Evolutionary conservation across 768 basidiomycete genomes (phyloP).

Genomic region (Multifurca ochricompacta): DNA sequence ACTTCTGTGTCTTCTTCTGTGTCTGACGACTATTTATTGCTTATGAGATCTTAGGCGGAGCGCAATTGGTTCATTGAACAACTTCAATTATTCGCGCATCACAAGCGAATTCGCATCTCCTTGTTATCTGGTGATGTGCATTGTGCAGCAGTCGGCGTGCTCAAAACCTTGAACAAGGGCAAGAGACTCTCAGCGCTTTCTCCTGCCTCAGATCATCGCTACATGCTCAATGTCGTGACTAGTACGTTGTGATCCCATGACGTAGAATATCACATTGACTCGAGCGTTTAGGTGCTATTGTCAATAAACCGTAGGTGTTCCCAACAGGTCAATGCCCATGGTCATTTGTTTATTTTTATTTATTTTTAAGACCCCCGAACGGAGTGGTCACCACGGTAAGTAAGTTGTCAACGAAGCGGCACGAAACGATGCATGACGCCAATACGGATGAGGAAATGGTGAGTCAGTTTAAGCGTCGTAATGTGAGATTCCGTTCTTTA

Average conservation of each 20-base stretch:
- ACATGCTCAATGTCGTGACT: constrained; percentile 85
- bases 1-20: no score
- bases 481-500: neutral
- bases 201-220: constrained; percentile 63
- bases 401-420: constrained; percentile 70
- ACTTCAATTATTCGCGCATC: constrained; percentile 63
- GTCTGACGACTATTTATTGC: neutral
- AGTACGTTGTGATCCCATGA: constrained; percentile 38
- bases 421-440: constrained; percentile 75
- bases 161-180: constrained; percentile 54
- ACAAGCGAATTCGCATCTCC: constrained; percentile 61
- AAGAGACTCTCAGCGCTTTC: constrained; percentile 42
- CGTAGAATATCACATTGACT: neutral
- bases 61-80: constrained; percentile 82
- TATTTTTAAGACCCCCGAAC: constrained; percentile 43
- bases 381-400: constrained; percentile 74
- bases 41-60: constrained; percentile 50
- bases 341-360: neutral
- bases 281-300: constrained; percentile 63
- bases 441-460: constrained; percentile 90
- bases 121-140: constrained; percentile 94
- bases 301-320: constrained; percentile 79
- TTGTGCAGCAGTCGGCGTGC: constrained; percentile 72
- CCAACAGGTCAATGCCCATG: neutral
- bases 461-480: neutral